Evolutionary conservation across 2,329 filamentous ascomycete genomes (phyloP), one percentile per base, ranked within the genome.

Genomic region (Basipetospora sp.): DNA sequence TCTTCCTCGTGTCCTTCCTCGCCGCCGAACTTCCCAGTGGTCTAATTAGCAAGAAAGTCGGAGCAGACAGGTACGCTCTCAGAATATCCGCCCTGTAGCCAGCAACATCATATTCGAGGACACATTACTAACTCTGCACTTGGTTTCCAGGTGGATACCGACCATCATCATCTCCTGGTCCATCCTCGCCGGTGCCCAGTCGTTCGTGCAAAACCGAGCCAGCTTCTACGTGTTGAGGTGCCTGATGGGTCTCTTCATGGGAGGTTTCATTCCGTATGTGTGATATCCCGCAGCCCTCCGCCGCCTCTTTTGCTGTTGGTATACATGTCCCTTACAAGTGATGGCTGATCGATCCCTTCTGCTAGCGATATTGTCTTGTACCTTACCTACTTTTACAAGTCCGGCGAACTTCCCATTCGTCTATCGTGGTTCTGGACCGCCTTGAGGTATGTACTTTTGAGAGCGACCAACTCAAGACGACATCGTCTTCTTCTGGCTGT

Each of bases 181-280:
- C 0, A 47, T 63, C 10, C 53, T 62, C 6, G 54, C 58, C 2
- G 51, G 53, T 0, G 54, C 51, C 0, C 61, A 64, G 38, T 57
- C 57, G 4, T 58, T 51, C 8, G 47, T 64, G 13, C 46, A 50
- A 3, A 58, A 47, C 26, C 49, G 53, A 5, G 48, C 55, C 2
- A 53, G 51, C 5, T 67, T 60, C 40, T 64, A 59, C 34, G 57
- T 57, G 3, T 52, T 58, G 40, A 58, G 63, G 22, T 57, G 56
- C 3, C 44, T 68, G 3, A 44, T 69, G 2, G 66, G 65, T 1
- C 51, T 67, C 3, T 46, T 65, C 13, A 64, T 65, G 58, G 65
- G 65, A 15, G 65, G 65, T 0, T 69, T 67, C 40, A 69, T 69
- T 20, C 64, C 65, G 45, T 63, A 55, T 27, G 51, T 51, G n/a